These are phyloP conservation scores for Serendipita sp. DNA, from an alignment of 768 basidiomycete species.

Conservation along the genomic window DNA sequence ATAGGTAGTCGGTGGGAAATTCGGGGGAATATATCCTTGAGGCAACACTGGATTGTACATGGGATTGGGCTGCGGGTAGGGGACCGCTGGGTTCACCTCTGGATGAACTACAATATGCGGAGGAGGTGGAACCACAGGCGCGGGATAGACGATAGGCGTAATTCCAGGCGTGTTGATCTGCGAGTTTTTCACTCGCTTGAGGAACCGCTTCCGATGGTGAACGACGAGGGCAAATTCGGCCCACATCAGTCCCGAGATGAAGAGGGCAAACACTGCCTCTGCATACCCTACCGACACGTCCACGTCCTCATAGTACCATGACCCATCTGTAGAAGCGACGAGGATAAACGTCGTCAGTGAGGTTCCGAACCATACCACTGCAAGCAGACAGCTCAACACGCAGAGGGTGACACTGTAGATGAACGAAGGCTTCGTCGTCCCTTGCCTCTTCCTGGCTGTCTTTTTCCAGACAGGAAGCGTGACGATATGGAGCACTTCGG, in stretches of 20 bases:
- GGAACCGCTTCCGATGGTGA: not conserved
- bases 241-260: not conserved
- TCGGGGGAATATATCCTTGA: no score
- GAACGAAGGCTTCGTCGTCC: not conserved
- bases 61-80: no score
- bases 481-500: not conserved
- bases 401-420: not conserved
- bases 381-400: not conserved
- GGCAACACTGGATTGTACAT: no score
- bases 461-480: not conserved
- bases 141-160: no score
- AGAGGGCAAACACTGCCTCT: not conserved
- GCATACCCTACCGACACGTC: not conserved
- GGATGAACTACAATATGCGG: no score
- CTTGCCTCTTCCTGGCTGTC: not conserved
- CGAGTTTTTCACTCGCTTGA: not conserved
- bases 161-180: no score
- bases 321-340: not conserved
- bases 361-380: not conserved
- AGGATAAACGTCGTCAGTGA: not conserved
- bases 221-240: not conserved
- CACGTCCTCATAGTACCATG: not conserved
- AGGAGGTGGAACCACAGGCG: no score
- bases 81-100: no score
- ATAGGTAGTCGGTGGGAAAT: no score